A percentile compares a stretch with the other conserved stretches of the same genome.
phyloP scores from a whole-genome alignment of 495 filamentous ascomycete genomes.

The Tetracladium setigerum region DNA sequence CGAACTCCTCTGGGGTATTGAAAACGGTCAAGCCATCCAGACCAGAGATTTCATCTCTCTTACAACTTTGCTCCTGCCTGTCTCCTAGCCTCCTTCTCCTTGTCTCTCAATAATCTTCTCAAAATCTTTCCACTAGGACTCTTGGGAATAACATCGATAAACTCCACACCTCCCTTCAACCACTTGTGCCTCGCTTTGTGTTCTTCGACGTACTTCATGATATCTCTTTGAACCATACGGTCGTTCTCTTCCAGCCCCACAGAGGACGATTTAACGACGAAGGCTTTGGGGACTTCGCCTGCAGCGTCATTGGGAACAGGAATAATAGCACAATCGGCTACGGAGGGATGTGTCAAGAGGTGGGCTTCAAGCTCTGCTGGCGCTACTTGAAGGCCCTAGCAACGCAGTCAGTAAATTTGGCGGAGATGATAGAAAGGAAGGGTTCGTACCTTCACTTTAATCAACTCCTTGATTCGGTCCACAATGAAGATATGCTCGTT shows the following conservation, averaged over 20 bases:
- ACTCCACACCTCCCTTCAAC: slow-evolving; percentile 78
- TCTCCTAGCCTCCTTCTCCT: slow-evolving; percentile 49
- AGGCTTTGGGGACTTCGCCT: slow-evolving; percentile 84
- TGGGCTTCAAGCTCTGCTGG: slow-evolving; percentile 89
- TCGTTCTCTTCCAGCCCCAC: slow-evolving; percentile 53
- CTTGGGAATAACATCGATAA: slow-evolving; percentile 72
- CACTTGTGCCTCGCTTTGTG: slow-evolving; percentile 86
- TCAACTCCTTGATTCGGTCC: slow-evolving; percentile 87
- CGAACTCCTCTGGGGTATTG: too few relatives aligned
- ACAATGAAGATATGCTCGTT: slow-evolving; percentile 78
- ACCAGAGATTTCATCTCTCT: not conserved
- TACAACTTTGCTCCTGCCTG: slow-evolving; percentile 17
- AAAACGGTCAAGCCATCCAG: not conserved
- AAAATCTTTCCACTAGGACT: slow-evolving; percentile 92
- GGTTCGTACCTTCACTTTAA: slow-evolving; percentile 76
- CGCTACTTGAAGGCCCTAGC: slow-evolving; percentile 79
- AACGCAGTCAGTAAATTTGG: not conserved
- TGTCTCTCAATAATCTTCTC: slow-evolving; percentile 69
- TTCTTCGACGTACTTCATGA: slow-evolving; percentile 69
- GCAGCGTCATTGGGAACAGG: slow-evolving; percentile 65
- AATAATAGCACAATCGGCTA: slow-evolving; percentile 81
- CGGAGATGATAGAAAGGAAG: not conserved
- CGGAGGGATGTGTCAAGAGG: slow-evolving; percentile 71
- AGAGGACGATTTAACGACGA: slow-evolving; percentile 64
- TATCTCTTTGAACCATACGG: slow-evolving; percentile 49